Evolutionary conservation across 2,329 filamentous ascomycete species (phyloP), one percentile per base, ranked within the genome.

Genomic region (Ascochyta viciae-villosae): DNA sequence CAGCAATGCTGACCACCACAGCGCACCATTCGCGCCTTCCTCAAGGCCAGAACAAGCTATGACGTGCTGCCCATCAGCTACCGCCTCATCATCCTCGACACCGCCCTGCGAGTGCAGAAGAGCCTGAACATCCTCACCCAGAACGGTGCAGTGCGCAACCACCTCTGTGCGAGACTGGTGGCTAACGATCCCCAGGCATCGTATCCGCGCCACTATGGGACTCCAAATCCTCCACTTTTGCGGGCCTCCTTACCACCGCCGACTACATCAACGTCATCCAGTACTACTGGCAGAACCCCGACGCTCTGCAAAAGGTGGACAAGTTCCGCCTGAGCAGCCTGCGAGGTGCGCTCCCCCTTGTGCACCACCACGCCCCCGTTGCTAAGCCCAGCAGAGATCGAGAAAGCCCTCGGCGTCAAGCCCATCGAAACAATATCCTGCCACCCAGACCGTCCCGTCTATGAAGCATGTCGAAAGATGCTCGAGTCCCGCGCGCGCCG

Each of bases 221-320:
- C 77, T 97, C 94, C 24, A 89, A 90, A 63, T 91, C 89, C 4
- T 96, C 93, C 24, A 92, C 90, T 33, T 99, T 98, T 77, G 95
- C 94, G 37, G 95, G 95, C 35, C 85, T 99, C 44, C 83, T 99
- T 63, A 99, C 95, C 26, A 95, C 92, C 61, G 96, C 92, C 58
- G 95, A 99, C 78, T 99, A 95, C 76, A 96, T 99, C 79, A 99
- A 99, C 72, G 89, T 99, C 54, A 96, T 99, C 37, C 94, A 98
- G 76, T 99, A 99, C 78, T 98, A 99, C 81, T 97, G 92, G 83
- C 93, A 98, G 77, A 96, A 95, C 67, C 95, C 94, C 2, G 91
- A 96, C 64, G 90, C 93, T 55, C 85, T 98, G 58, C 87, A 88
- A 63, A 88, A 94, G 73, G 90, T 99, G 67, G 95, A 98, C 65